Percentiles rank a stretch among this genome's conserved stretches.
These are phyloP conservation scores for Pleurozium schreberi DNA, from an alignment of 225 moss, liverwort and hornwort genomes.

Conservation along the genomic window DNA sequence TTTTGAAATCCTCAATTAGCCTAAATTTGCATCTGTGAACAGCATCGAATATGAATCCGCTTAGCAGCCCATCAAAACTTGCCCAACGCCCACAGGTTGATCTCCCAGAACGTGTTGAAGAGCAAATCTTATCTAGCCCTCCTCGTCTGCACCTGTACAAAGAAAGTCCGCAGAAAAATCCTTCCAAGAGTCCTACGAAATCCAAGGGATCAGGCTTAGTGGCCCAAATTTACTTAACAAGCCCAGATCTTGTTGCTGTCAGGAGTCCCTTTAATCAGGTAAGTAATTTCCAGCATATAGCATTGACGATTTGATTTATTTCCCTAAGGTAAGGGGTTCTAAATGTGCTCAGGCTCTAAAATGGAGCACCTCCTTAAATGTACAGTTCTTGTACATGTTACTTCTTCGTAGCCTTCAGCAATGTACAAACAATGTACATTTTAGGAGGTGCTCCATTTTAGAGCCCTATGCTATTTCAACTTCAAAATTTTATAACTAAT, in stretches of 20 bases:
- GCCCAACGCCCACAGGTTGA: constrained; percentile 6
- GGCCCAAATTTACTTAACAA: constrained; percentile 31
- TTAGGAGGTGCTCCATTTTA: too few relatives aligned
- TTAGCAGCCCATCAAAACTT: constrained; percentile 16
- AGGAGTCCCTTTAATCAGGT: constrained; percentile 44
- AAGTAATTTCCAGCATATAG: neutral
- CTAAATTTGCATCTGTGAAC: constrained; percentile 17
- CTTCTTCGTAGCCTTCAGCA: too few relatives aligned
- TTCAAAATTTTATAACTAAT: too few relatives aligned
- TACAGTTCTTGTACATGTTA: too few relatives aligned
- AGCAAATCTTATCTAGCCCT: constrained; percentile 26
- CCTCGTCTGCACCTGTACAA: constrained; percentile 13
- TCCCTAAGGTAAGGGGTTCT: too few relatives aligned
- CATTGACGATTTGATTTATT: neutral
- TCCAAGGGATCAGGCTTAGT: constrained; percentile 27
- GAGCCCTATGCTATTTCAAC: too few relatives aligned
- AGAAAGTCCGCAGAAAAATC: constrained; percentile 23
- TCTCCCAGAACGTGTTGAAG: neutral
- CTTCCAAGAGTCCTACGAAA: constrained; percentile 33
- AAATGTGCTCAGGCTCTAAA: too few relatives aligned
- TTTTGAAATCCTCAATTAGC: neutral
- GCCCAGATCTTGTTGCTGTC: constrained; percentile 41
- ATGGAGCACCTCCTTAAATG: too few relatives aligned
- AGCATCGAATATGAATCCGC: constrained; percentile 12
- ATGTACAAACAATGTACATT: too few relatives aligned